phyloP scores from a whole-genome alignment of 805 yeast species.

The Ogataea paradorogensis region DNA sequence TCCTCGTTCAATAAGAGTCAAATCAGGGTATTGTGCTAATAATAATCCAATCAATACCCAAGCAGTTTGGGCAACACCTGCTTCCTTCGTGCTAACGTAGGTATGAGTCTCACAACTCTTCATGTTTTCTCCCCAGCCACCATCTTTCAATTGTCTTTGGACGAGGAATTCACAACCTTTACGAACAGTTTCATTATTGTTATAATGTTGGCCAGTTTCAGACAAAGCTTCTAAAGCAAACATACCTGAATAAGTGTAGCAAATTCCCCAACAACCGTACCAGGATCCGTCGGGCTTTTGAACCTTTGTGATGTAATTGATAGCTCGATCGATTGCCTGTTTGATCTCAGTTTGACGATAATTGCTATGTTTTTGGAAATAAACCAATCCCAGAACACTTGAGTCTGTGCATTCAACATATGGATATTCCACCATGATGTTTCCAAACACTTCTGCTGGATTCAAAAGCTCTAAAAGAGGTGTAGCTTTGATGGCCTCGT shows the following conservation, averaged over 20 bases:
- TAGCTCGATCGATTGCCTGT: constrained; percentile 69
- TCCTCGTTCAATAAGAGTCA: constrained; percentile 59
- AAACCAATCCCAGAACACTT: constrained; percentile 81
- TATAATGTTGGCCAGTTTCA: constrained; percentile 62
- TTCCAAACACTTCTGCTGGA: constrained; percentile 98
- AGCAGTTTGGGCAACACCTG: constrained; percentile 84
- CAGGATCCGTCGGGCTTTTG: constrained; percentile 88
- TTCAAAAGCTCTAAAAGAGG: constrained; percentile 72
- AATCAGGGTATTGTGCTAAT: constrained; percentile 76
- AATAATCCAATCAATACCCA: constrained; percentile 88
- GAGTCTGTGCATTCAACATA: constrained; percentile 98
- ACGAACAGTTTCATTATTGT: constrained; percentile 57
- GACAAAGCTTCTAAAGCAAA: constrained; percentile 92
- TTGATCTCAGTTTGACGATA: constrained; percentile 67
- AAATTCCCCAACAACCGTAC: constrained; percentile 99
- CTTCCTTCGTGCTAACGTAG: constrained; percentile 57
- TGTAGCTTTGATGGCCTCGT: constrained; percentile 83
- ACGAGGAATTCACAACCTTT: constrained; percentile 85
- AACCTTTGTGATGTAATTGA: constrained; percentile 61
- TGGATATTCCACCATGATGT: constrained; percentile 98
- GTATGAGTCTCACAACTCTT: constrained; percentile 78
- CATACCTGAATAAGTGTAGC: constrained; percentile 95
- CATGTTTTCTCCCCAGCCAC: constrained; percentile 98
- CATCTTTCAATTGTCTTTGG: constrained; percentile 74
- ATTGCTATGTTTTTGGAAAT: constrained; percentile 62